These are phyloP conservation scores for Bidens hawaiensis DNA, from an alignment of 140 eudicot genomes.

Conservation along the genomic window DNA sequence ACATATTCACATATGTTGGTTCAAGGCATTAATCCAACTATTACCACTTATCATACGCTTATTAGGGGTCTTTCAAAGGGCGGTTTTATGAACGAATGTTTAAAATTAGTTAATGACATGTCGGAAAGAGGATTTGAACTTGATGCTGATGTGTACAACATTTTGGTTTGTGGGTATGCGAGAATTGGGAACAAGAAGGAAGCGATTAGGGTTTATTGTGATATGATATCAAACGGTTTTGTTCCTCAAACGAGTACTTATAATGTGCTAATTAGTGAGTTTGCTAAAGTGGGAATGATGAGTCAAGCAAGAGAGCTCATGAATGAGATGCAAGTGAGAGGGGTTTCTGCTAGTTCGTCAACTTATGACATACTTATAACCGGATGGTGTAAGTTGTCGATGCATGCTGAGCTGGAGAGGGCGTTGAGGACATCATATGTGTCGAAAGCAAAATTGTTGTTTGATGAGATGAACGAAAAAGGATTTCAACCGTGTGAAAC, in stretches of 20 bases:
- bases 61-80: conserved; percentile 50
- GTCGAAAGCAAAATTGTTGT: conserved; percentile 54
- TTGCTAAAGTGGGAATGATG: conserved; percentile 85
- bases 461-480: conserved; percentile 75
- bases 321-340: conserved; percentile 87
- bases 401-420: conserved; percentile 46
- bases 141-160: conserved; percentile 51
- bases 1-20: conserved; percentile 56
- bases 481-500: conserved; percentile 65
- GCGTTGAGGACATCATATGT: conserved; percentile 39
- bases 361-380: conserved; percentile 79
- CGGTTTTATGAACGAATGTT: conserved; percentile 49
- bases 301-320: conserved; percentile 81
- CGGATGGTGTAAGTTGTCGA: conserved; percentile 73
- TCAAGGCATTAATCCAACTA: conserved; percentile 60
- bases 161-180: conserved; percentile 67
- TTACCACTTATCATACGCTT: conserved; percentile 72
- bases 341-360: conserved; percentile 58
- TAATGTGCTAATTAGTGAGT: conserved; percentile 69
- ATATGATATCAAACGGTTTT: conserved; percentile 86
- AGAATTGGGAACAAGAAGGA: conserved; percentile 70
- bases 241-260: conserved; percentile 66
- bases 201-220: conserved; percentile 78
- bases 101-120: conserved; percentile 53
- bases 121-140: conserved; percentile 50